These are phyloP conservation scores for Coemansia sp. DNA, from an alignment of 192 early-diverging fungal species.

Conservation along the genomic window DNA sequence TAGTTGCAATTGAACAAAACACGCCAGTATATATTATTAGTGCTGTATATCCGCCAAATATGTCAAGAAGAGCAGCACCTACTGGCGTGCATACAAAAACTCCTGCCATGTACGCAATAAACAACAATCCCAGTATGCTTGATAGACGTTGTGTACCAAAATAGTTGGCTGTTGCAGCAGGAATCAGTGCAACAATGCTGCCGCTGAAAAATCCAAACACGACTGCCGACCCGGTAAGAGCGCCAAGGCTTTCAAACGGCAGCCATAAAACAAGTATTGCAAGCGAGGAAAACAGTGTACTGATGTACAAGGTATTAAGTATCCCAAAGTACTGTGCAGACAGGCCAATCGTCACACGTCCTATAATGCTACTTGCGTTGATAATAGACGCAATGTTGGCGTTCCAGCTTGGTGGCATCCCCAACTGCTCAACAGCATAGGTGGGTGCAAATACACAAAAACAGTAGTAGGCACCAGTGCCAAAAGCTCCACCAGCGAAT, in stretches of 20 bases:
- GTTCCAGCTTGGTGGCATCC: slow-evolving; percentile 19
- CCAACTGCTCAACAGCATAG: slow-evolving; percentile 18
- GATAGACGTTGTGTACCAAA: slow-evolving; percentile 36
- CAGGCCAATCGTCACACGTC: slow-evolving; percentile 28
- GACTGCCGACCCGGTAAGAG: slow-evolving; percentile 20
- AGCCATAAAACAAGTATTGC: slow-evolving; percentile 39
- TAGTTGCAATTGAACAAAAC: slow-evolving; percentile 10
- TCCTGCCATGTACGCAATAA: slow-evolving; percentile 25
- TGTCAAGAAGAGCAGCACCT: slow-evolving; percentile 34
- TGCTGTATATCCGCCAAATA: slow-evolving; percentile 20
- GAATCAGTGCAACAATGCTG: slow-evolving; percentile 34
- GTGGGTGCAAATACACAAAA: slow-evolving; percentile 3
- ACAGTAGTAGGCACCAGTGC: slow-evolving; percentile 19
- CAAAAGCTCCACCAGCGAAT: slow-evolving; percentile 17
- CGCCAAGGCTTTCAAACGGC: slow-evolving; percentile 23
- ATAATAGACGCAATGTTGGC: slow-evolving; percentile 38
- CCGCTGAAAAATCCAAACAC: slow-evolving; percentile 42
- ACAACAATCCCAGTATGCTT: slow-evolving; percentile 37
- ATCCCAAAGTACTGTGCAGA: slow-evolving; percentile 25
- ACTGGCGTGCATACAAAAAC: slow-evolving; percentile 30
- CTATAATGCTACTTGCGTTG: slow-evolving; percentile 31
- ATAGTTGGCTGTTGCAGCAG: slow-evolving; percentile 31
- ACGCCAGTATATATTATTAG: slow-evolving; percentile 36
- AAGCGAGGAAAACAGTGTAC: slow-evolving; percentile 19
- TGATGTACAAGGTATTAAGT: slow-evolving; percentile 23